phyloP scores from a whole-genome alignment of 225 moss, liverwort and hornwort genomes.

The Neckera pumila region DNA sequence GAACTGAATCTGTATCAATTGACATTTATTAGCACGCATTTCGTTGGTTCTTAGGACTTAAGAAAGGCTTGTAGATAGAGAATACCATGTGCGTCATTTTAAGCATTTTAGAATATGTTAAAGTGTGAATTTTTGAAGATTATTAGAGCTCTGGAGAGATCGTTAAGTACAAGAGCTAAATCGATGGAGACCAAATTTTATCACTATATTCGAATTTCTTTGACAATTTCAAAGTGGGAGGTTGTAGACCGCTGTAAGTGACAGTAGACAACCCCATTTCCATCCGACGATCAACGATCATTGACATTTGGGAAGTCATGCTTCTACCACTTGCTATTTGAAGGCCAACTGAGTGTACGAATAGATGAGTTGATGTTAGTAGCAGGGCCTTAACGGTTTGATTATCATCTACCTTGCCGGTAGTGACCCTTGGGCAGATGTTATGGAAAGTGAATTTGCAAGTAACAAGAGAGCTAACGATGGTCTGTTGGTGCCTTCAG shows the following conservation, averaged over 20 bases:
- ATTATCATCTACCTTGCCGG: not conserved
- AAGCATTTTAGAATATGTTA: not conserved
- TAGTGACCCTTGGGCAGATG: not conserved
- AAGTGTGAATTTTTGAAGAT: not conserved
- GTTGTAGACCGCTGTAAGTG: not conserved
- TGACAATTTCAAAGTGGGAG: not conserved
- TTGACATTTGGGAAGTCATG: not conserved
- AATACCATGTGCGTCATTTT: not conserved
- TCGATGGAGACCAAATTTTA: not conserved
- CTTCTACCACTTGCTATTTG: not conserved
- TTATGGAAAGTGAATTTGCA: not conserved
- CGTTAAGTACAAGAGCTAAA: too few relatives aligned
- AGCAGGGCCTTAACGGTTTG: not conserved
- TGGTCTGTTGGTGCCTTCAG: constrained; percentile 25
- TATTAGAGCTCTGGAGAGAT: not conserved
- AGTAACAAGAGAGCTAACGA: not conserved
- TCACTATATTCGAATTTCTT: not conserved
- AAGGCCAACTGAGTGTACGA: not conserved
- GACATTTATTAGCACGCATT: not conserved
- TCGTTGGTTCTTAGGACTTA: not conserved
- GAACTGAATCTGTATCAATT: not conserved
- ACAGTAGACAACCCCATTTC: not conserved
- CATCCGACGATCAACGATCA: not conserved
- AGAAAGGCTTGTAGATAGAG: not conserved
- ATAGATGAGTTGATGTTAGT: too few relatives aligned